Evolutionary conservation across 2,329 filamentous ascomycete genomes (phyloP), one percentile per base, ranked within the genome.

Genomic region (Fusarium albidum): DNA sequence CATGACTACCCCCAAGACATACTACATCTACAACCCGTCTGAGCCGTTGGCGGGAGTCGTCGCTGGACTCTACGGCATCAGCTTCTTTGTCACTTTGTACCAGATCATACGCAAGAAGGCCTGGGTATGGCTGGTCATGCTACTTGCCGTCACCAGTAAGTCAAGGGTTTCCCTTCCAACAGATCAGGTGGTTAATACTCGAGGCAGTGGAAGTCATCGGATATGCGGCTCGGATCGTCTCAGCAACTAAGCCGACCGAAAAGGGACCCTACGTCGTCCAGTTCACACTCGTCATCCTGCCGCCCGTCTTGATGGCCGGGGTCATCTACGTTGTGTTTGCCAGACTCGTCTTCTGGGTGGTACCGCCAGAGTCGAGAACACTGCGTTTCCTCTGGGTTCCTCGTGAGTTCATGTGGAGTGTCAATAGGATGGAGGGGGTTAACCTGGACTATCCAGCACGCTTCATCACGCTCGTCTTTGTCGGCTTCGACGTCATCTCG

Each of bases 401-500:
- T 31, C 52, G 63, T 65, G 29, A 45, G 62, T 50, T n/a, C n/a
- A n/a, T n/a, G n/a, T n/a, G n/a, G n/a, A n/a, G n/a, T n/a, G n/a
- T n/a, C n/a, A n/a, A n/a, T n/a, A n/a, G n/a, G n/a, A n/a, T n/a
- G n/a, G n/a, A n/a, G n/a, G n/a, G n/a, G n/a, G n/a, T n/a, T n/a
- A n/a, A n/a, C n/a, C n/a, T n/a, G n/a, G n/a, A n/a, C n/a, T n/a
- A n/a, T n/a, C n/a, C 28, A 63, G 62, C 62, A 10, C 57, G 63
- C 3, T 65, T 61, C 3, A 61, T 65, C 10, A 77, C 75, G 1
- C 71, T 67, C 4, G 69, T 77, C n/a, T 77, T 77, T 31, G 75
- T 77, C 10, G 69, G 69, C 9, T 77, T 70, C 43, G 74, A 77
- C 43, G 52, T 77, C 9, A 29, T 76, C 14, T 68, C 75, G 1